These are phyloP conservation scores for Medicago truncatula DNA, from an alignment of 306 rosid species.

Conservation along the genomic window DNA sequence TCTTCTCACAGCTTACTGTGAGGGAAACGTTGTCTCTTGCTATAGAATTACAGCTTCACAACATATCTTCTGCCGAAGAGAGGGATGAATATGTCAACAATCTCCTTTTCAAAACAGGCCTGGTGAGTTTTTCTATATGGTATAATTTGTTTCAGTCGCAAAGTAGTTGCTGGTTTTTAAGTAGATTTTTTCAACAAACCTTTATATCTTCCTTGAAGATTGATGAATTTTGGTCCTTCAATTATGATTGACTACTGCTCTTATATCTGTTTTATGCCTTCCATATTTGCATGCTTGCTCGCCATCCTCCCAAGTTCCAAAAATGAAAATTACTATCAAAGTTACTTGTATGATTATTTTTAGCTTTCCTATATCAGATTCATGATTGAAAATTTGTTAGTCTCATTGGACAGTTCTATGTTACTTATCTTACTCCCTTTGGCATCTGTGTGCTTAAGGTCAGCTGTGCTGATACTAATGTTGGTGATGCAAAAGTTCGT, in stretches of 20 bases:
- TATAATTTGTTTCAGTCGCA: background rate
- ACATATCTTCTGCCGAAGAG: conserved; percentile 63
- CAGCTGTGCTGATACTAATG: conserved; percentile 83
- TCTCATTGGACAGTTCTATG: conserved; percentile 3
- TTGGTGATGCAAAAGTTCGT: conserved; percentile 89
- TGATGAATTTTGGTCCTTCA: conserved; percentile 15
- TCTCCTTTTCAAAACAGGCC: conserved; percentile 79
- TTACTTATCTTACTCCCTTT: conserved; percentile 39
- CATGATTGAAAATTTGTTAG: conserved; percentile 33
- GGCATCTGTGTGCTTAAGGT: conserved; percentile 57
- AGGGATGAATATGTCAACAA: conserved; percentile 80
- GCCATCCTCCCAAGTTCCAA: conserved; percentile 15
- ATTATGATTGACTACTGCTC: background rate
- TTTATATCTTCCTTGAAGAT: background rate
- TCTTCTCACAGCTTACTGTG: conserved; percentile 93
- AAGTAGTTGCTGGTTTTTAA: conserved; percentile 27
- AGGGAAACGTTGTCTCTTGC: conserved; percentile 88
- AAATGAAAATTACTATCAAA: conserved; percentile 20
- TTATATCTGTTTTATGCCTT: background rate
- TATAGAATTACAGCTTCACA: conserved; percentile 80
- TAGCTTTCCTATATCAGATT: conserved; percentile 35
- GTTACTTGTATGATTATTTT: conserved; percentile 27
- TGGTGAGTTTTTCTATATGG: conserved; percentile 59
- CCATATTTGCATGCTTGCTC: background rate
- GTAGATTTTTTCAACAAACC: background rate